phyloP scores from a whole-genome alignment of 2,329 filamentous ascomycete species.

The Cordyceps cateniannulata region DNA sequence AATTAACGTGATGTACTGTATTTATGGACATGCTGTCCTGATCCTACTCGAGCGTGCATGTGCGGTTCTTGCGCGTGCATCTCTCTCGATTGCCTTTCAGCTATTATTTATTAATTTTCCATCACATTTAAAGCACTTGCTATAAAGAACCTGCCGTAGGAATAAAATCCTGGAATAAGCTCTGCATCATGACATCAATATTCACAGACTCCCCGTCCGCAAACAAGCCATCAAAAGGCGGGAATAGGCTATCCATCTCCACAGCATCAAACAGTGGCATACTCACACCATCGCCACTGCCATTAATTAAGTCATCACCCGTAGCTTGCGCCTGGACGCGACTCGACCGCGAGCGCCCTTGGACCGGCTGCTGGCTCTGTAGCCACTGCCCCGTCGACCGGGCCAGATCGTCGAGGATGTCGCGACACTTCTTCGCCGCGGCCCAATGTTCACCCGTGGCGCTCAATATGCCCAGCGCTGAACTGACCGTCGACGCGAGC shows the following conservation, averaged over 20 bases:
- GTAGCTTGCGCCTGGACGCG: not conserved
- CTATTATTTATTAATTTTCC: too few relatives aligned
- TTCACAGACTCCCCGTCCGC: slow-evolving; percentile 23
- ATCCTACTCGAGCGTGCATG: too few relatives aligned
- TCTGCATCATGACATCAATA: slow-evolving; percentile 27
- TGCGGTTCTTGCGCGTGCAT: too few relatives aligned
- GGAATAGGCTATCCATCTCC: not conserved
- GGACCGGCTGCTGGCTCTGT: not conserved
- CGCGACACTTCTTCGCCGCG: slow-evolving; percentile 39
- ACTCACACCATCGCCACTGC: not conserved
- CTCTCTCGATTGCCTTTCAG: too few relatives aligned
- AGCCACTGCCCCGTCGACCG: slow-evolving; percentile 26
- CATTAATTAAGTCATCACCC: too few relatives aligned
- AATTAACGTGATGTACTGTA: too few relatives aligned
- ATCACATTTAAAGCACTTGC: too few relatives aligned
- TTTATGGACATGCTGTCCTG: too few relatives aligned
- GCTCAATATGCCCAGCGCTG: slow-evolving; percentile 40
- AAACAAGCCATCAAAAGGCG: slow-evolving; percentile 24
- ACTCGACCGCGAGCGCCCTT: not conserved
- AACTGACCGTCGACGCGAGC: slow-evolving; percentile 35
- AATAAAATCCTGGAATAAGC: slow-evolving; percentile 32
- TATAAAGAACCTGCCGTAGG: slow-evolving; percentile 15
- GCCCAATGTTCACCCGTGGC: slow-evolving; percentile 47
- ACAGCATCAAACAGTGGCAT: not conserved
- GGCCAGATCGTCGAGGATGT: slow-evolving; percentile 36